Percentiles rank a stretch among this genome's conserved stretches.
Evolutionary conservation across 2,329 filamentous ascomycete species (phyloP).

Genomic region (Phoma herbarum): DNA sequence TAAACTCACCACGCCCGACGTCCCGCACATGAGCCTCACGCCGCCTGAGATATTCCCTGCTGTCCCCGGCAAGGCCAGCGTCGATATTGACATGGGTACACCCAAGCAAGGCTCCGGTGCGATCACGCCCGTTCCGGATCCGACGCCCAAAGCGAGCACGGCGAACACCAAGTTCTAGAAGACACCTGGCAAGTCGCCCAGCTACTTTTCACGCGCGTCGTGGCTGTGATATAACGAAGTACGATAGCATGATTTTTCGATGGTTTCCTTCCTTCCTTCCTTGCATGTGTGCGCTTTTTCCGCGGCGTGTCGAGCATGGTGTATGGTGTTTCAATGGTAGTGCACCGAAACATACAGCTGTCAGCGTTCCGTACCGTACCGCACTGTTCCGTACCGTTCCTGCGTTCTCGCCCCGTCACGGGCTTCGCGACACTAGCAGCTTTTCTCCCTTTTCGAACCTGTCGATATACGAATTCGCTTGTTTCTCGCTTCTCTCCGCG

Average conservation of each 20-base stretch:
- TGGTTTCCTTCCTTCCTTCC: too few relatives aligned
- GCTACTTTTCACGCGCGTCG: slow-evolving; percentile 6
- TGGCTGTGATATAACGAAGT: slow-evolving; percentile 1
- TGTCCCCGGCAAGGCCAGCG: slow-evolving; percentile 53
- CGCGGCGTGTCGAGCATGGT: slow-evolving; percentile 11
- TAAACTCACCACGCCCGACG: slow-evolving; percentile 34
- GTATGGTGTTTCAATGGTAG: slow-evolving; percentile 26
- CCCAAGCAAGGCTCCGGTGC: slow-evolving; percentile 45
- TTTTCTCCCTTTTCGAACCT: neutral
- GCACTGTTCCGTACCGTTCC: slow-evolving; percentile 1
- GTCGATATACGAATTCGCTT: slow-evolving; percentile 15
- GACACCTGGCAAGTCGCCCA: neutral
- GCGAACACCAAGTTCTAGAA: slow-evolving; percentile 7
- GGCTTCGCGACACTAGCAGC: too few relatives aligned
- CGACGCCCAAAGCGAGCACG: slow-evolving; percentile 50
- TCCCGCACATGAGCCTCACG: slow-evolving; percentile 54
- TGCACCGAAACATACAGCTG: slow-evolving; percentile 25
- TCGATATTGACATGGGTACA: slow-evolving; percentile 53
- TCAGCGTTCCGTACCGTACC: slow-evolving; percentile 19
- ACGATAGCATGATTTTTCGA: neutral
- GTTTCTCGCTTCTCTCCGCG: neutral
- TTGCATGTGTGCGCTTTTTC: too few relatives aligned
- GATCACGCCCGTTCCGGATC: slow-evolving; percentile 52
- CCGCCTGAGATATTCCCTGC: slow-evolving; percentile 62
- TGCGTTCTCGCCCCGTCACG: too few relatives aligned